Conservation (phyloP, 2,329 filamentous ascomycete genomes). For the Penicillium sp. region DNA sequence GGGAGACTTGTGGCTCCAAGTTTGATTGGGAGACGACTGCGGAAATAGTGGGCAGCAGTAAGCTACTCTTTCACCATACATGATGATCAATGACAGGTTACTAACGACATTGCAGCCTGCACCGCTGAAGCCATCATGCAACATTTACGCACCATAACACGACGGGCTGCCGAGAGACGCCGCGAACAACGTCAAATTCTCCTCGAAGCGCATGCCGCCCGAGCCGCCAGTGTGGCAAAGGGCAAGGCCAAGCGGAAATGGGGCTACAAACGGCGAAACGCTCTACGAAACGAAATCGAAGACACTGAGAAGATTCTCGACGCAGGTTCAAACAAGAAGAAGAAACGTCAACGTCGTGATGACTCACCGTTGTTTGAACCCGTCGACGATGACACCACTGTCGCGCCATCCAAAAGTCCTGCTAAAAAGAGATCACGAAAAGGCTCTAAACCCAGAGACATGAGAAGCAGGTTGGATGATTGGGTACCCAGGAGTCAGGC, state of each 20-base stretch:
- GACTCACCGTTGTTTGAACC: too few species aligned
- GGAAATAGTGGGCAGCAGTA: neutral
- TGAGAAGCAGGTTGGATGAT: too few species aligned
- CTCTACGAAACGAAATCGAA: neutral
- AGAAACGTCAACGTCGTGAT: too few species aligned
- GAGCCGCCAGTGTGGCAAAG: neutral
- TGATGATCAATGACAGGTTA: neutral
- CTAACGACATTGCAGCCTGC: neutral
- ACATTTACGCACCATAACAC: neutral
- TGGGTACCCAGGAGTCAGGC: too few species aligned
- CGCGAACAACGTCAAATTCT: neutral
- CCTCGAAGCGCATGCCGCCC: neutral
- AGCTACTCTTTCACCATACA: neutral
- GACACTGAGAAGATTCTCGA: too few species aligned
- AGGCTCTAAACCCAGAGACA: too few species aligned
- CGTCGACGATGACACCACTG: too few species aligned
- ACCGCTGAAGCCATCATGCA: conserved; percentile 3
- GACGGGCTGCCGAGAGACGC: neutral
- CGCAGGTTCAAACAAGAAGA: too few species aligned
- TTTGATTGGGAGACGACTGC: neutral
- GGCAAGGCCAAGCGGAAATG: neutral
- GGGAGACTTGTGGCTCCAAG: neutral
- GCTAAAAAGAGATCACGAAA: too few species aligned
- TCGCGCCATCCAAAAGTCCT: too few species aligned
- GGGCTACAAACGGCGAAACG: neutral